Percentiles rank a stretch among this genome's conserved stretches.
Conservation (phyloP, 768 basidiomycete genomes). For the Pholiota microspora region DNA sequence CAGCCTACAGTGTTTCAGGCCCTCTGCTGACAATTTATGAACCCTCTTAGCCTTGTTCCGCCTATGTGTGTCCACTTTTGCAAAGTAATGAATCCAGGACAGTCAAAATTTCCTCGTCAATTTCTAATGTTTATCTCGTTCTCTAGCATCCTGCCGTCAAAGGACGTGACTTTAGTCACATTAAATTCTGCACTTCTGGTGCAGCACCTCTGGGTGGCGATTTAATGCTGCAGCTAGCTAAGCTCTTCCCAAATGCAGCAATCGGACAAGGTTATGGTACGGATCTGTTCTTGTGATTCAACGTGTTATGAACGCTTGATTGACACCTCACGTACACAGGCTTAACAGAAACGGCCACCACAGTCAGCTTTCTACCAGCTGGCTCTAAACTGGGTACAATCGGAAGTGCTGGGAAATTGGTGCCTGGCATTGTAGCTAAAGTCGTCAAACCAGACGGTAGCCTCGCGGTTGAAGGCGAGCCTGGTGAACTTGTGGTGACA, state of each 20-base stretch:
- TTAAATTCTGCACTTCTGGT: slow-evolving; percentile 55
- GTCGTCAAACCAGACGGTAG: slow-evolving; percentile 59
- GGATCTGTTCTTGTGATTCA: slow-evolving; percentile 1
- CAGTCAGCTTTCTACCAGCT: slow-evolving; percentile 45
- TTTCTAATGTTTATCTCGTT: slow-evolving; percentile 1
- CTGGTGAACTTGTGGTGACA: slow-evolving; percentile 59
- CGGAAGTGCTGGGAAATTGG: slow-evolving; percentile 56
- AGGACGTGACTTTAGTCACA: slow-evolving; percentile 47
- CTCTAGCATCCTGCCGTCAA: slow-evolving; percentile 49
- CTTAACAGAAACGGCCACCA: slow-evolving; percentile 62
- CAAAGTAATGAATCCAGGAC: slow-evolving; percentile 45
- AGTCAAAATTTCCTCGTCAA: neutral
- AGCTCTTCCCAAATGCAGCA: slow-evolving; percentile 54
- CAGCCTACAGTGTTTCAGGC: neutral
- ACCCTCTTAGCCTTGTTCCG: slow-evolving; percentile 49
- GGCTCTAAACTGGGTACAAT: slow-evolving; percentile 43
- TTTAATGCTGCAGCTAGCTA: slow-evolving; percentile 41
- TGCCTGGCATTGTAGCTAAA: slow-evolving; percentile 55
- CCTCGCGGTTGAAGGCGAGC: slow-evolving; percentile 53
- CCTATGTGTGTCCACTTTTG: slow-evolving; percentile 66
- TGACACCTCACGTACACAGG: slow-evolving; percentile 35
- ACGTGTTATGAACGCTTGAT: neutral
- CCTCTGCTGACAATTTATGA: neutral
- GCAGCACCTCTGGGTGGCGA: slow-evolving; percentile 65
- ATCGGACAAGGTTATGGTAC: slow-evolving; percentile 67